Evolutionary conservation across 768 basidiomycete genomes (phyloP).

Genomic region (Hemileccinum impolitum): DNA sequence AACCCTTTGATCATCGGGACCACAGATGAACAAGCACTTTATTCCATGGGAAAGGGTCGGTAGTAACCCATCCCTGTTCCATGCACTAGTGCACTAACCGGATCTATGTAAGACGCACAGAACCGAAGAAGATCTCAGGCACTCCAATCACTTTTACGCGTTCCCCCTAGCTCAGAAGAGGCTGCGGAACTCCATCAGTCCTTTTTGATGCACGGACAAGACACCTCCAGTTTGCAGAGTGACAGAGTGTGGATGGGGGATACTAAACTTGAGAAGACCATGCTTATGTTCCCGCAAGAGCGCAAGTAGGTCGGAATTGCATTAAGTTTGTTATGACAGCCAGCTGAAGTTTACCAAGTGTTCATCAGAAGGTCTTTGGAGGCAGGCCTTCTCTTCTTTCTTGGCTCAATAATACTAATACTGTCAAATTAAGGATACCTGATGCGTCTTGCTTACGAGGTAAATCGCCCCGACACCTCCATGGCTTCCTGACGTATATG

Average conservation of each 20-base stretch:
- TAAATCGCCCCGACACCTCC: conserved; percentile 19
- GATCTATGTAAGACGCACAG: conserved; percentile 50
- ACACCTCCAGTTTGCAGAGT: conserved; percentile 21
- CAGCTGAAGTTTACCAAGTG: conserved; percentile 34
- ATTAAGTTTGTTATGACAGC: neutral
- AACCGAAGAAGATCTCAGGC: conserved; percentile 50
- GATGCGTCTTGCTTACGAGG: conserved; percentile 73
- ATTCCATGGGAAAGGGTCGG: conserved; percentile 66
- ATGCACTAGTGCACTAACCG: neutral
- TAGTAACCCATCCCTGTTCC: neutral
- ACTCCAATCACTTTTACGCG: conserved; percentile 59
- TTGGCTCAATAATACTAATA: neutral
- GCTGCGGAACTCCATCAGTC: conserved; percentile 65
- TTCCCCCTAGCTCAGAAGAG: conserved; percentile 72
- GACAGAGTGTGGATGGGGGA: conserved; percentile 74
- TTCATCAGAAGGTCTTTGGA: conserved; percentile 83
- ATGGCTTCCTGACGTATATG: neutral
- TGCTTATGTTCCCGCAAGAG: conserved; percentile 85
- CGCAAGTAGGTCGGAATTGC: conserved; percentile 55
- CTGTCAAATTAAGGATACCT: conserved; percentile 38
- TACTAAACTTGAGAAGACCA: conserved; percentile 61
- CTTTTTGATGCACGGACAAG: conserved; percentile 57
- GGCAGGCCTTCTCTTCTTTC: conserved; percentile 36
- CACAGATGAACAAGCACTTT: conserved; percentile 59
- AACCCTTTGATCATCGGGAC: conserved; percentile 59